phyloP scores from a whole-genome alignment of 148 eudicot species.

The Vaccinium myrtillus region DNA sequence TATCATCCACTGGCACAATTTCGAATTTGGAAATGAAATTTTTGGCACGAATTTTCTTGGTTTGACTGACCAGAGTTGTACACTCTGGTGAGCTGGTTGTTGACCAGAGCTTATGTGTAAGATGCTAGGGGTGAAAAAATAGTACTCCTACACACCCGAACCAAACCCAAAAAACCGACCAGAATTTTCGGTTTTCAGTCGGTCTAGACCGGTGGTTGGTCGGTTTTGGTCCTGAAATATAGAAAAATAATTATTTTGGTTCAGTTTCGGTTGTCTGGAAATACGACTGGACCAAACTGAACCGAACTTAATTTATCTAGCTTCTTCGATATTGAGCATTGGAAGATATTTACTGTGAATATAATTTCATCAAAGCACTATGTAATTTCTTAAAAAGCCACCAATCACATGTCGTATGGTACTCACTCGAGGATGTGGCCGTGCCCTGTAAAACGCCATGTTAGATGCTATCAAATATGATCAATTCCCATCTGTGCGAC shows the following conservation, averaged over 20 bases:
- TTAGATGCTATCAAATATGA: not conserved
- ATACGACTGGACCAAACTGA: no score
- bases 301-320: not conserved
- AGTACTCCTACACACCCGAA: no score
- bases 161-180: no score
- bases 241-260: no score
- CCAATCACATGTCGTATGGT: not conserved
- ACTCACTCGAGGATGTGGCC: not conserved
- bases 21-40: not conserved
- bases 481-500: not conserved
- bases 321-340: not conserved
- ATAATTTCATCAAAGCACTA: not conserved
- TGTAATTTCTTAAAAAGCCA: not conserved
- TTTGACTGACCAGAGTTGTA: conserved; percentile 25
- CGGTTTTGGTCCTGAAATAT: no score
- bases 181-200: no score
- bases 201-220: no score
- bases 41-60: conserved; percentile 12
- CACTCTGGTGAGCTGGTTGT: not conserved
- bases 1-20: not conserved
- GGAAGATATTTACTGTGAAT: not conserved
- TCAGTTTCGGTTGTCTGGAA: no score
- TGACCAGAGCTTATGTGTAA: not conserved
- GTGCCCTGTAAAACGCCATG: not conserved
- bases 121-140: not conserved